These are phyloP conservation scores for Solanum corneliomulleri DNA, from an alignment of 257 asterid genomes.

Conservation along the genomic window DNA sequence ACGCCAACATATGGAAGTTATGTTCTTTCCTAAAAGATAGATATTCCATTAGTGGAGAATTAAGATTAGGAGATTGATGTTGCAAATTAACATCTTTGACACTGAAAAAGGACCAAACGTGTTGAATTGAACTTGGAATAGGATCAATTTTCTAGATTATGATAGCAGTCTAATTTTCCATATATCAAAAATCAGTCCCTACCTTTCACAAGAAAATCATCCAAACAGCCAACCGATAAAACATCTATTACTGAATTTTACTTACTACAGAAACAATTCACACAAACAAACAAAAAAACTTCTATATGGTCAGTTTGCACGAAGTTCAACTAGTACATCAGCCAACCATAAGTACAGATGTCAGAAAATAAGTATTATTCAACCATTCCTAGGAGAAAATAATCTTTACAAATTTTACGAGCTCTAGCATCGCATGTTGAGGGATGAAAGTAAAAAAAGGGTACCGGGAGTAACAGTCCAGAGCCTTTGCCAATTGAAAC, in stretches of 20 bases:
- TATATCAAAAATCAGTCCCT: background rate
- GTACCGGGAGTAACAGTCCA: conserved; percentile 85
- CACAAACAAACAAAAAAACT: background rate
- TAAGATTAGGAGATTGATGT: background rate
- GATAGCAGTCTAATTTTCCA: background rate
- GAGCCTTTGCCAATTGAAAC: conserved; percentile 98
- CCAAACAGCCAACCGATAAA: background rate
- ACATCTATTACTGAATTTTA: background rate
- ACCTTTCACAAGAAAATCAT: background rate
- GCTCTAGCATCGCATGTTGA: background rate
- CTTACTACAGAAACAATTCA: background rate
- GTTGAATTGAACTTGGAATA: background rate
- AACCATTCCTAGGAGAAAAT: background rate
- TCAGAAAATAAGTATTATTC: background rate
- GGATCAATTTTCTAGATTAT: background rate
- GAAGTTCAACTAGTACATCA: background rate
- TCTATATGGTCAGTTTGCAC: background rate
- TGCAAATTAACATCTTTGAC: background rate
- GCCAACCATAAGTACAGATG: background rate
- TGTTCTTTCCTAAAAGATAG: conserved; percentile 44
- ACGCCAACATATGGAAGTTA: conserved; percentile 91
- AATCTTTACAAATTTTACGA: background rate
- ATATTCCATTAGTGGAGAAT: background rate
- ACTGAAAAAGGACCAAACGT: background rate
- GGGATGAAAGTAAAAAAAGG: background rate